Base-by-base conservation (phyloP, 106 monocot species). In the Triglochin maritima region DNA sequence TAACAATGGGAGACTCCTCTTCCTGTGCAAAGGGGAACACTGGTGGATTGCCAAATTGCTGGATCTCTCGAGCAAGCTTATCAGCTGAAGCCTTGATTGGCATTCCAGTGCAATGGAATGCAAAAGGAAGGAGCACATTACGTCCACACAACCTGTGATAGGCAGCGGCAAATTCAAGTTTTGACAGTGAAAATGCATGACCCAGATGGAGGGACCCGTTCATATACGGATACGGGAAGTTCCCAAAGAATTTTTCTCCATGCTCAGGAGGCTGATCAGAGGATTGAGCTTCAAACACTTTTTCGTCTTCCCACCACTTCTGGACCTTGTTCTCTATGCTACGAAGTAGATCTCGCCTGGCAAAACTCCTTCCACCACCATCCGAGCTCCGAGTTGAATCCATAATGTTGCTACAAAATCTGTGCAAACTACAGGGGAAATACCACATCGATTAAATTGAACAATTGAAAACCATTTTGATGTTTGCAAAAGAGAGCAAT, bases 181-280 rank as follows among this genome's bases (percentile, higher is more conserved):
- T 89, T 29, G 89, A 89, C 2, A 86, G 7, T 6, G 86, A 80
- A 70, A 89, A 89, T 10, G 82, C 94, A 69, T 89, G 89, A 6
- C 93, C 93, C 2, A 94, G 56, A 62, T 94, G 94, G n/a, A 94
- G 75, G 11, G 80, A 67, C 3, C 89, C 89, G 17, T 94, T 94
- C 94, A 94, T 94, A 73, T 94, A 94, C 4, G 94, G 94, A 69
- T 94, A 94, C 2, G 94, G 89, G 56, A 94, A 94, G 76, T 86
- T 94, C 5, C 94, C 94, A 68, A 89, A 94, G 82, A 94, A 94
- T 59, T 89, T 94, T 57, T 94, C 94, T 0, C 72, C 87, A 2
- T 56, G 60, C 45, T 77, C 54, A 0, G 87, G 86, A 48, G 81
- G 78, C 2, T 44, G 67, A 63, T 56, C 65, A 17, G 65, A 48